Conservation (phyloP, 768 basidiomycete species). For the Phaeotremella skinneri region DNA sequence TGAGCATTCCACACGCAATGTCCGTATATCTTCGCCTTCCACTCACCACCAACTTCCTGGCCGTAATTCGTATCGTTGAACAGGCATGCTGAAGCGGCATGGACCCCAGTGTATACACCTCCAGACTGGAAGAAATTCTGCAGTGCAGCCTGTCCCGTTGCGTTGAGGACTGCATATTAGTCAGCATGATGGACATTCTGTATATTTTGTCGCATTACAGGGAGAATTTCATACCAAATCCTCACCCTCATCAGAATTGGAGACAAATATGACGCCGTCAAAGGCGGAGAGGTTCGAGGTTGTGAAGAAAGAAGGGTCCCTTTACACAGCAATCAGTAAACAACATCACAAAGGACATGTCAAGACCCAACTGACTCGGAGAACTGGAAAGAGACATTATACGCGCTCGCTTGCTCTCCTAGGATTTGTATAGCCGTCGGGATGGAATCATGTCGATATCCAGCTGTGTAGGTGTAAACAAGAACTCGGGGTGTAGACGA, state of each 20-base stretch:
- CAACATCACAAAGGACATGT: neutral
- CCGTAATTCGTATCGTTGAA: conserved; percentile 62
- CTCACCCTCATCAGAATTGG: conserved; percentile 67
- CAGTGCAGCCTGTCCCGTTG: conserved; percentile 61
- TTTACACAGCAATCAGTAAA: conserved; percentile 1
- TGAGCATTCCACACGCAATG: neutral
- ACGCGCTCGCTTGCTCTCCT: conserved; percentile 54
- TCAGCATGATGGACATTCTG: neutral
- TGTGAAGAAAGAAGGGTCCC: conserved; percentile 60
- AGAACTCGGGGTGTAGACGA: conserved; percentile 52
- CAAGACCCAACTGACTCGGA: conserved; percentile 57
- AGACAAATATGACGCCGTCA: conserved; percentile 68
- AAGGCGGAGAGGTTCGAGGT: conserved; percentile 59
- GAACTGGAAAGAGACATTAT: conserved; percentile 62
- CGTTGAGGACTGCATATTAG: conserved; percentile 59
- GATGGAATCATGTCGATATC: conserved; percentile 72
- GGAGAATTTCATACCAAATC: neutral
- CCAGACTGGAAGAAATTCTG: conserved; percentile 65
- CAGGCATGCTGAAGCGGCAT: conserved; percentile 65
- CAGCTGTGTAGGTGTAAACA: conserved; percentile 63
- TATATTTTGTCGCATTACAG: neutral
- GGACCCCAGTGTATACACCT: conserved; percentile 69
- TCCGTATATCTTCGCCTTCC: neutral
- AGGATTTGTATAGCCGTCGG: conserved; percentile 66
- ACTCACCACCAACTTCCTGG: conserved; percentile 58